Base-by-base conservation (phyloP, 2,329 filamentous ascomycete genomes). In the Aspergillus piperis region DNA sequence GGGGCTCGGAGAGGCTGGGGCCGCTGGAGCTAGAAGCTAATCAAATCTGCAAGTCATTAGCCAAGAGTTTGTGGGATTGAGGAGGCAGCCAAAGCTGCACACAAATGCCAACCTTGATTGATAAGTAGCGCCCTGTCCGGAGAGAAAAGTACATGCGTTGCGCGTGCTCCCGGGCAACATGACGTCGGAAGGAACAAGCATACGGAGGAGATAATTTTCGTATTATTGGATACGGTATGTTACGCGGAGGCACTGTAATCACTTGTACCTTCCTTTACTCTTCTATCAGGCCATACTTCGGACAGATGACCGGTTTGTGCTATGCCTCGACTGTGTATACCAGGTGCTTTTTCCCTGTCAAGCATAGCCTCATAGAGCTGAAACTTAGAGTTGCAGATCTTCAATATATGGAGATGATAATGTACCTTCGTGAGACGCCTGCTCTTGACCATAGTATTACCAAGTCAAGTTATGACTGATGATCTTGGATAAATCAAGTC, bases 111-210 rank as follows among this genome's bases (percentile, higher is more conserved):
- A 50, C 47, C 25, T 36, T 38, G 17, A 17, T 10, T 39, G 23
- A 15, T 2, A 13, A 27, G 49, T 39, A 19, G 25, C 36, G 4
- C 27, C n/a, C 23, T 25, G 41, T 44, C 8, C 38, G n/a, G 36
- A 23, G 23, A 10, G n/a, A 25, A 5, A 17, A 36, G 17, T 32
- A 44, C 17, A 21, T 36, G 48, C 13, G 3, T 41, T 42, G 17
- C 25, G 25, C 27, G 51, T 42, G 25, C 13, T 21, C 51, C 32
- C 23, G 39, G 41, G 42, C 30, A 54, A 60, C 62, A 66, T 66
- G 64, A 63, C 64, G 60, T 63, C 62, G 64, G 39, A 57, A 54
- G 42, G 23, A 25, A 50, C 30, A 36, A 36, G 32, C 10, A 11
- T 36, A 36, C 30, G 19, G 41, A 19, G 42, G 52, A 39, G 59